Evolutionary conservation across 495 filamentous ascomycete genomes (phyloP), one percentile per base, ranked within the genome.

Genomic region (Aspergillus coremiiformis): DNA sequence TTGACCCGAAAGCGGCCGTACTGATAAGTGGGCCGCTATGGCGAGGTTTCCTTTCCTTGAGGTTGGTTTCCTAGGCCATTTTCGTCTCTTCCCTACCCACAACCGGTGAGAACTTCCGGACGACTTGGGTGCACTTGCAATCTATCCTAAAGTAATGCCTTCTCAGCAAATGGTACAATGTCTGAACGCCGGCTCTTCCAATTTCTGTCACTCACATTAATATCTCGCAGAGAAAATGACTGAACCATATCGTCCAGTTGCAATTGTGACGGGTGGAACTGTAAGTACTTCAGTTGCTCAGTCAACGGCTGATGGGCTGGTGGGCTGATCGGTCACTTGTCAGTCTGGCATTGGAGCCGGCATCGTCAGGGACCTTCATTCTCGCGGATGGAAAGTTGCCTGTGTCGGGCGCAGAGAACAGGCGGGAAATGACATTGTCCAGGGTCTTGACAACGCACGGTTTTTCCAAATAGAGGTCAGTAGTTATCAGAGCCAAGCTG

Each of bases 321-420:
- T 17, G 12, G 19, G 21, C 17, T 7, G 1, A 21, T 6, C 5
- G 2, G 4, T 35, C 3, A 14, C 21, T 8, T 35, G n/a, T 3
- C 44, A 67, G 64, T 67, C 64, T n/a, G 64, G 64, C 39, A 62
- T 67, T 10, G 64, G 64, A 26, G 22, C 56, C 48, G 59, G 65
- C 19, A 32, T 67, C 2, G 54, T 41, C 29, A 55, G 53, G 41
- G 49, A 61, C 39, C 58, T 67, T n/a, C 47, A 44, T 30, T 9
- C 39, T 22, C 54, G 59, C 29, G 62, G 62, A 46, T 65, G 59
- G 62, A 63, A 49, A 33, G 54, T 65, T 12, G 64, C 64, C 19
- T 63, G 57, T 37, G 35, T 60, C 32, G 62, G 59, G 14, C 62
- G 64, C 26, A 53, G 60, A 20, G 51, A 46, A 1, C 29, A 58